Conservation (phyloP, 1,284 basidiomycete species). For the Sporisorium scitamineum region DNA sequence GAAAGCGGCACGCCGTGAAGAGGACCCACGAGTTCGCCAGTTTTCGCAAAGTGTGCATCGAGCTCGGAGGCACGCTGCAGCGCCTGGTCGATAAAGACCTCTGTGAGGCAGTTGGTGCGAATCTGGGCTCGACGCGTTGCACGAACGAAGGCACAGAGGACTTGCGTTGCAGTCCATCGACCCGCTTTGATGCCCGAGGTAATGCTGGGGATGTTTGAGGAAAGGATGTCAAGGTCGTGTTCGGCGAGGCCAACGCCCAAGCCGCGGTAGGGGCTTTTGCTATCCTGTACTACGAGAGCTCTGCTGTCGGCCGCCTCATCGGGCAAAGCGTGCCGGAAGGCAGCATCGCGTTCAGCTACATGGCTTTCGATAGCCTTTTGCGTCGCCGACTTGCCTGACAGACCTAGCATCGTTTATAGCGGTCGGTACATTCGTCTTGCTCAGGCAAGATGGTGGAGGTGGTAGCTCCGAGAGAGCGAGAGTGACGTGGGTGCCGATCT, state of each 20-base stretch:
- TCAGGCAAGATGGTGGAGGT: not conserved
- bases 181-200: conserved; percentile 47
- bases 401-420: conserved; percentile 8
- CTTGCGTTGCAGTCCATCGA: conserved; percentile 78
- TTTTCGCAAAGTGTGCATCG: conserved; percentile 77
- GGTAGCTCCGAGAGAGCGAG: not conserved
- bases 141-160: conserved; percentile 80
- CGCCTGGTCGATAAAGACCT: conserved; percentile 77
- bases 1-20: conserved; percentile 77
- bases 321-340: conserved; percentile 16
- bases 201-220: conserved; percentile 49
- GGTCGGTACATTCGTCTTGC: not conserved
- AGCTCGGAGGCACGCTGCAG: conserved; percentile 76
- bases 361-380: conserved; percentile 33
- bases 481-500: too few species aligned
- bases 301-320: conserved; percentile 8
- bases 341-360: conserved; percentile 24
- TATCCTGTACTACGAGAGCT: conserved; percentile 15
- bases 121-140: conserved; percentile 77
- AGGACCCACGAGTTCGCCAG: conserved; percentile 76
- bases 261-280: conserved; percentile 12
- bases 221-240: conserved; percentile 55
- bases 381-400: conserved; percentile 18
- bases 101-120: conserved; percentile 81
- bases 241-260: conserved; percentile 19